Conservation (phyloP, 768 basidiomycete species). For the Tulasnella sp. region DNA sequence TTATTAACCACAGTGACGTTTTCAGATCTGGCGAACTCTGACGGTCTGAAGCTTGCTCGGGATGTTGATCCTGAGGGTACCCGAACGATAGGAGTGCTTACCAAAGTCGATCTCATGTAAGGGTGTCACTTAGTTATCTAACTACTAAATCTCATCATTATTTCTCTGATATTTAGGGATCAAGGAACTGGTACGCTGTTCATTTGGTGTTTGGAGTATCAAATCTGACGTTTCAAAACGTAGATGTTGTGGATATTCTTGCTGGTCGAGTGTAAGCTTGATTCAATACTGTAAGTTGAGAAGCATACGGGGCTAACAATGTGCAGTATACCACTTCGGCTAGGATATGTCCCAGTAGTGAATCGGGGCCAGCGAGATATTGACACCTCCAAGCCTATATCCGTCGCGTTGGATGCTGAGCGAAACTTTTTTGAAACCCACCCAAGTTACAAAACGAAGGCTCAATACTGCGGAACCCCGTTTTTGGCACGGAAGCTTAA, state of each 20-base stretch:
- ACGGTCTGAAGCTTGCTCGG: conserved; percentile 88
- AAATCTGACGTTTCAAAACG: not conserved
- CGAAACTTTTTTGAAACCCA: conserved; percentile 92
- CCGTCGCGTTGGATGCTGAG: conserved; percentile 75
- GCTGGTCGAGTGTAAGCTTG: conserved; percentile 60
- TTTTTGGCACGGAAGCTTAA: conserved; percentile 91
- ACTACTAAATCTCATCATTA: not conserved
- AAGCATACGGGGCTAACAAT: not conserved
- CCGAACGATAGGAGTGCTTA: conserved; percentile 94
- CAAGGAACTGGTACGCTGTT: conserved; percentile 40
- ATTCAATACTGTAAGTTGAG: not conserved
- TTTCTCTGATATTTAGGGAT: conserved; percentile 47
- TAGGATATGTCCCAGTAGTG: conserved; percentile 97
- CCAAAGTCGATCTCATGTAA: conserved; percentile 96
- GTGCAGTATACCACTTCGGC: conserved; percentile 63
- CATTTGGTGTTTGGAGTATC: not conserved
- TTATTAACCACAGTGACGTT: no score
- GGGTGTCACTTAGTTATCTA: conserved; percentile 21
- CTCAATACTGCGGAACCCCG: conserved; percentile 94
- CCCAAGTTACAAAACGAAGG: conserved; percentile 81
- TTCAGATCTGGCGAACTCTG: conserved; percentile 92
- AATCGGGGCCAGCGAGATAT: conserved; percentile 98
- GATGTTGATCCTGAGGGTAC: conserved; percentile 96
- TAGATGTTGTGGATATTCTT: conserved; percentile 97
- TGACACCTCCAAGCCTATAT: conserved; percentile 75